Evolutionary conservation across 2,329 filamentous ascomycete genomes (phyloP).

Genomic region (Rachicladosporium sp.): DNA sequence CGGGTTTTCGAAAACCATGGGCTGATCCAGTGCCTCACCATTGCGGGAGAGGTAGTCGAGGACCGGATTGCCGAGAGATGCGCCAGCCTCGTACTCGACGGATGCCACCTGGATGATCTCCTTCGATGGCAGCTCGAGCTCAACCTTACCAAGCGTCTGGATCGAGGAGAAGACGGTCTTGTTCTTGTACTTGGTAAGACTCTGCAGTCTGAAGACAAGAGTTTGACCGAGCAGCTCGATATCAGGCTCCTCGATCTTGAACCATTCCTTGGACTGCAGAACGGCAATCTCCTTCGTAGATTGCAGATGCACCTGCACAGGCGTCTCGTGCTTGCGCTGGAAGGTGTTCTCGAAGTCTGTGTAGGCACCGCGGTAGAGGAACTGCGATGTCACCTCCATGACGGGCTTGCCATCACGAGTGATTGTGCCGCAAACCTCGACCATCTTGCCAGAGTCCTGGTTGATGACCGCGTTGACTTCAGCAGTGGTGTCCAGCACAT

Average conservation of each 20-base stretch:
- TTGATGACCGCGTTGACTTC: constrained; percentile 97
- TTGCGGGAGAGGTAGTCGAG: constrained; percentile 90
- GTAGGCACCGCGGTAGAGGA: constrained; percentile 88
- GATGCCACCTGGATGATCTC: constrained; percentile 96
- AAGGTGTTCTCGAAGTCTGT: constrained; percentile 96
- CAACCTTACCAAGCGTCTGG: constrained; percentile 81
- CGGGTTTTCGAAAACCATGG: constrained; percentile 91
- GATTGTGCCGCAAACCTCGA: constrained; percentile 97
- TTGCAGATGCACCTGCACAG: constrained; percentile 80
- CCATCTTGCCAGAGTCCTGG: constrained; percentile 97
- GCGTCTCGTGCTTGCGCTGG: constrained; percentile 91
- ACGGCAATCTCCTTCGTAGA: constrained; percentile 88
- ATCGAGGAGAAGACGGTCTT: constrained; percentile 82
- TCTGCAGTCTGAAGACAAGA: constrained; percentile 89
- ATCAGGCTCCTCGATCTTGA: constrained; percentile 72
- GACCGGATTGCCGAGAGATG: constrained; percentile 90
- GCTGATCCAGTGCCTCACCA: constrained; percentile 86
- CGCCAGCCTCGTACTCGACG: constrained; percentile 84
- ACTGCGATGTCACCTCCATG: constrained; percentile 98
- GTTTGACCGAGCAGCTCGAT: constrained; percentile 86
- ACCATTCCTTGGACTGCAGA: constrained; percentile 95
- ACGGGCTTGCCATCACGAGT: constrained; percentile 69
- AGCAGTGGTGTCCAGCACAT: constrained; percentile 81
- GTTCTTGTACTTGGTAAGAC: constrained; percentile 87
- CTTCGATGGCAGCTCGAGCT: constrained; percentile 90